Base-by-base conservation (phyloP, 306 rosid species). In the Lagenaria siceraria region DNA sequence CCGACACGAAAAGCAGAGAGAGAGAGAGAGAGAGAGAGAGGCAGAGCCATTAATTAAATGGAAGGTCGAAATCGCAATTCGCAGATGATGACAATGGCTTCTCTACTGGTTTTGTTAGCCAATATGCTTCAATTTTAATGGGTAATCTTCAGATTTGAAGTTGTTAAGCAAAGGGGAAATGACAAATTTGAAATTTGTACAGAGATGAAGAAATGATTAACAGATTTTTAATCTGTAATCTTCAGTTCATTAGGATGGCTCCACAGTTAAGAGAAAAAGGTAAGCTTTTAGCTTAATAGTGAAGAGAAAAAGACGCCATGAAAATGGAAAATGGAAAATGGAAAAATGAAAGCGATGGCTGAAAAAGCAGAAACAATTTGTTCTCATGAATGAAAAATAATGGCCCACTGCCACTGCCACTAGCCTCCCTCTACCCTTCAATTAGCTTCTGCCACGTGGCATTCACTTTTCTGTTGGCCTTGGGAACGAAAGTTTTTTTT, bases 31-130 rank as follows among this genome's bases (percentile, higher is more conserved):
- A 9, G 33, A 46, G 70, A 46, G 56, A 56, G 55, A 58, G 51
- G 70, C 66, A 69, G 70, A 61, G 59, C 63, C 74, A 19, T 68
- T 69, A 61, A 70, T 75, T 52, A 38, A 38, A 60, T 25, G 22
- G 8, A 54, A 17, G 43, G 82, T 11, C 3, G 62, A 76, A 27
- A 14, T n/a, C 2, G 13, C 22, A 69, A 21, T 10, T 14, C 2
- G 25, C 18, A n/a, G 48, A 48, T 46, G 56, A 14, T 15, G 40
- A 48, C 38, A 22, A 12, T 42, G 10, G 55, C 52, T 25, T 38
- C 21, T 22, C 52, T 31, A 51, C 56, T 70, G 49, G 29, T 69
- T 69, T 43, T 24, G n/a, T 43, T 25, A 15, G 56, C 35, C 36
- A 6, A 43, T 22, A 4, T 10, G 52, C 31, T 38, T 48, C 19